phyloP scores from a whole-genome alignment of 495 filamentous ascomycete species.

The Sphaerosporella brunnea region DNA sequence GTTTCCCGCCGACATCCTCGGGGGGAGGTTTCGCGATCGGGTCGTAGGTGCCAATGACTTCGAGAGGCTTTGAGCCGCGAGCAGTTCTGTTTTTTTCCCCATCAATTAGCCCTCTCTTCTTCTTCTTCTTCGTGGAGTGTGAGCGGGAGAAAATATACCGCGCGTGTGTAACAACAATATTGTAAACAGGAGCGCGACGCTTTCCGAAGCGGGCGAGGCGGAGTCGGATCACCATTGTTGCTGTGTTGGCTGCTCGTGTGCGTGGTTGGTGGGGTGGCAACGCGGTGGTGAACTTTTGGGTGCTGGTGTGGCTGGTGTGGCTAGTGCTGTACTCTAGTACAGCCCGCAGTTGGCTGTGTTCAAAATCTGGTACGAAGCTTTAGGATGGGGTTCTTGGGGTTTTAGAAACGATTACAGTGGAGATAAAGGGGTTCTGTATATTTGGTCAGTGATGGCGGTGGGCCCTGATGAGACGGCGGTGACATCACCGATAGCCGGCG shows the following conservation, averaged over 20 bases:
- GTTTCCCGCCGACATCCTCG: slow-evolving; percentile 44
- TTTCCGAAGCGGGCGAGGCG: slow-evolving; percentile 87
- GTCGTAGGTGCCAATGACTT: slow-evolving; percentile 90
- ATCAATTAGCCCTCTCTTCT: too few species aligned
- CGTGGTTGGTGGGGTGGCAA: not conserved
- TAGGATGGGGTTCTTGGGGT: too few species aligned
- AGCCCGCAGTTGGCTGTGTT: too few species aligned
- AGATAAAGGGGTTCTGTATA: too few species aligned
- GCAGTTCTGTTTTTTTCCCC: slow-evolving; percentile 55
- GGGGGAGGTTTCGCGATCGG: slow-evolving; percentile 60
- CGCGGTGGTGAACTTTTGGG: not conserved
- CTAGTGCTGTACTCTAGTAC: too few species aligned
- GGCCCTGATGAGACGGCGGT: too few species aligned
- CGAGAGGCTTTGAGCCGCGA: slow-evolving; percentile 67
- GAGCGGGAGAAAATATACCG: slow-evolving; percentile 46
- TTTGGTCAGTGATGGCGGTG: too few species aligned
- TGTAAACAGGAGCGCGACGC: slow-evolving; percentile 73
- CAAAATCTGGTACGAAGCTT: too few species aligned
- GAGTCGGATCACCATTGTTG: slow-evolving; percentile 76
- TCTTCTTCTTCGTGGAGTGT: too few species aligned
- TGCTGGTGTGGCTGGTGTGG: not conserved
- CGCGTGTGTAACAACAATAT: slow-evolving; percentile 92
- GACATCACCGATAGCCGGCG: too few species aligned
- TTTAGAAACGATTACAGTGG: too few species aligned
- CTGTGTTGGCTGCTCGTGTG: too few species aligned